Conservation (phyloP, 176 grass and related monocot species). For the Typha latifolia region DNA sequence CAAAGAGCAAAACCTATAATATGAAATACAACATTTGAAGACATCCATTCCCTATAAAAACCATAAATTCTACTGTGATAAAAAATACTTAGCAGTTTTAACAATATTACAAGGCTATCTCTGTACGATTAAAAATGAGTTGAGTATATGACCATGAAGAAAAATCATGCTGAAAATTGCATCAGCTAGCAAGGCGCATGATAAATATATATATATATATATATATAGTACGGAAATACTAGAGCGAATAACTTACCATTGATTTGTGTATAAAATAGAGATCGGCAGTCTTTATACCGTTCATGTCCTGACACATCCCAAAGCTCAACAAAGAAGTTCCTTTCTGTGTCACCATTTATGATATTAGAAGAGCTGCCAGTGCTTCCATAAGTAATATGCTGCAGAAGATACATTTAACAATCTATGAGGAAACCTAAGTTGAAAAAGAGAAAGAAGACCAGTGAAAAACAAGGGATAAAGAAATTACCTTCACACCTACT, state of each 20-base stretch:
- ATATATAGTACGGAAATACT: background rate
- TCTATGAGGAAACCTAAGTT: background rate
- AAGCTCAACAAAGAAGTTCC: conserved; percentile 90
- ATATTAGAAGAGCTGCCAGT: conserved; percentile 62
- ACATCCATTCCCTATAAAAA: too few species aligned
- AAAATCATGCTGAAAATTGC: too few species aligned
- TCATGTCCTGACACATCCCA: conserved; percentile 95
- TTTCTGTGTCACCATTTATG: conserved; percentile 57
- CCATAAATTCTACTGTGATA: too few species aligned
- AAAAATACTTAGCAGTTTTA: too few species aligned
- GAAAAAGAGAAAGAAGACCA: conserved; percentile 2
- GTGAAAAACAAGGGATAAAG: conserved; percentile 9
- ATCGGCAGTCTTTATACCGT: conserved; percentile 75
- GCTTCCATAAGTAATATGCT: conserved; percentile 81
- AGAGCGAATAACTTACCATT: conserved; percentile 41
- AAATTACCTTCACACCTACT: conserved; percentile 54
- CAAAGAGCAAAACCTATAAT: too few species aligned
- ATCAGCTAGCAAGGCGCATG: too few species aligned
- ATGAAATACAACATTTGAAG: too few species aligned
- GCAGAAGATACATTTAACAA: background rate
- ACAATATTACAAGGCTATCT: too few species aligned
- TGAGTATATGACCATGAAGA: too few species aligned
- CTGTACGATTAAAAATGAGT: too few species aligned
- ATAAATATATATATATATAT: background rate
- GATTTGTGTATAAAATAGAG: conserved; percentile 84